phyloP scores from a whole-genome alignment of 805 yeast genomes.

The Saccharomycopsis javanensis region DNA sequence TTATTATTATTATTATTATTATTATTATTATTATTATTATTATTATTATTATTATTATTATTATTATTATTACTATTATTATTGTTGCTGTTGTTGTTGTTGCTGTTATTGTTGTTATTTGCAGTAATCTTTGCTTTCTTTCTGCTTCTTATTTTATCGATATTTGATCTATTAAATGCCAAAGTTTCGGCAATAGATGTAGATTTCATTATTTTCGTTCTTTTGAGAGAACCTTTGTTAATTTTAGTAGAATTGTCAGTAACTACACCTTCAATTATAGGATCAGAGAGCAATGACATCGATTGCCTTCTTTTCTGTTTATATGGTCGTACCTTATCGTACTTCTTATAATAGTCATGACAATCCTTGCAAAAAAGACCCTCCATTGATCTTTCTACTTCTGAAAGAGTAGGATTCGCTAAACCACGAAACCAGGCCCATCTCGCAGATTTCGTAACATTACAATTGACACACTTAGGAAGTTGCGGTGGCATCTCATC shows the following conservation, averaged over 20 bases:
- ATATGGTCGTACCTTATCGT: slow-evolving; percentile 9
- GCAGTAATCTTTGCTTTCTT: background rate
- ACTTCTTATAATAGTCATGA: slow-evolving; percentile 11
- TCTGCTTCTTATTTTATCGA: slow-evolving; percentile 2
- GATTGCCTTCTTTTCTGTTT: background rate
- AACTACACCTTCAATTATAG: background rate
- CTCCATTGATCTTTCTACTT: background rate
- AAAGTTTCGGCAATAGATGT: slow-evolving; percentile 12
- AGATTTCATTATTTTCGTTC: background rate
- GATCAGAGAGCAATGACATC: background rate
- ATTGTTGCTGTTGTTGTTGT: background rate
- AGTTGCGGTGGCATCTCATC: slow-evolving; percentile 7
- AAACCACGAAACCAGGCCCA: slow-evolving; percentile 15
- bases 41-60: background rate
- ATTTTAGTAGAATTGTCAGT: background rate
- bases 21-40: background rate
- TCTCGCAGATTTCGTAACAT: slow-evolving; percentile 2
- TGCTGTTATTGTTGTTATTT: background rate
- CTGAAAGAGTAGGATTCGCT: background rate
- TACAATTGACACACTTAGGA: slow-evolving; percentile 15
- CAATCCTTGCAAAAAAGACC: slow-evolving; percentile 18
- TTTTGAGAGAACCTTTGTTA: background rate
- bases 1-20: no score
- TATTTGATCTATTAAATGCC: slow-evolving; percentile 9
- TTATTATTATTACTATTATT: background rate